Percentiles rank a stretch among this genome's conserved stretches.
These are phyloP conservation scores for Fusarium sp. DNA, from an alignment of 2,329 filamentous ascomycete species.

Conservation along the genomic window DNA sequence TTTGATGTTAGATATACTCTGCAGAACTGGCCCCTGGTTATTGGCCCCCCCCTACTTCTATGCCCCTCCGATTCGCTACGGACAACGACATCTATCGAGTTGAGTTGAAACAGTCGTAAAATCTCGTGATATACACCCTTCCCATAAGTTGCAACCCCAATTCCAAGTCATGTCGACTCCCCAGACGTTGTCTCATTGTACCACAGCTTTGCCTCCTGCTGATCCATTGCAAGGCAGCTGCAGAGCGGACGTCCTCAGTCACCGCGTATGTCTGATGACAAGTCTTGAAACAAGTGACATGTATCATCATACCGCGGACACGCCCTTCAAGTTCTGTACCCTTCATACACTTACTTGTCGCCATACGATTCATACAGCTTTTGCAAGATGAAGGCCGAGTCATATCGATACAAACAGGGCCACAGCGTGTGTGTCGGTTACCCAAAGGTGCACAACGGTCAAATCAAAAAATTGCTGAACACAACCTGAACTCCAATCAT, in stretches of 20 bases:
- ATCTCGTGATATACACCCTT: conserved; percentile 45
- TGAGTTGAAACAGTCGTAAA: conserved; percentile 40
- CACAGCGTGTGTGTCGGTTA: conserved; percentile 40
- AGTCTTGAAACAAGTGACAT: conserved; percentile 36
- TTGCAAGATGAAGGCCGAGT: conserved; percentile 33
- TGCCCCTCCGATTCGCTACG: conserved; percentile 22
- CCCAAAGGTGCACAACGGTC: conserved; percentile 45
- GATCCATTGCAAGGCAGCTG: conserved; percentile 27
- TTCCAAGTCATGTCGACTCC: conserved; percentile 38
- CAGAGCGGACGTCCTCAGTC: conserved; percentile 35
- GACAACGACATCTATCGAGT: conserved; percentile 35
- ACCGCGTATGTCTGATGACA: conserved; percentile 34
- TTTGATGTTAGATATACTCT: conserved; percentile 23
- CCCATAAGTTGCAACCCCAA: conserved; percentile 30
- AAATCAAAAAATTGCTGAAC: conserved; percentile 45
- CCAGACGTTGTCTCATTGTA: conserved; percentile 21
- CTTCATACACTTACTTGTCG: conserved; percentile 17
- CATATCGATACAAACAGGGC: conserved; percentile 32
- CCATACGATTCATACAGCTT: conserved; percentile 34
- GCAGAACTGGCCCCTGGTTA: conserved; percentile 25
- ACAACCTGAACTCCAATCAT: conserved; percentile 45
- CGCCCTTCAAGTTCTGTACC: conserved; percentile 20
- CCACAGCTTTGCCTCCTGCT: conserved; percentile 38
- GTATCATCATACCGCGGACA: conserved; percentile 25
- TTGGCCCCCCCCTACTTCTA: conserved; percentile 36